phyloP scores from a whole-genome alignment of 2,329 filamentous ascomycete species.

The Teratosphaeria viscida region DNA sequence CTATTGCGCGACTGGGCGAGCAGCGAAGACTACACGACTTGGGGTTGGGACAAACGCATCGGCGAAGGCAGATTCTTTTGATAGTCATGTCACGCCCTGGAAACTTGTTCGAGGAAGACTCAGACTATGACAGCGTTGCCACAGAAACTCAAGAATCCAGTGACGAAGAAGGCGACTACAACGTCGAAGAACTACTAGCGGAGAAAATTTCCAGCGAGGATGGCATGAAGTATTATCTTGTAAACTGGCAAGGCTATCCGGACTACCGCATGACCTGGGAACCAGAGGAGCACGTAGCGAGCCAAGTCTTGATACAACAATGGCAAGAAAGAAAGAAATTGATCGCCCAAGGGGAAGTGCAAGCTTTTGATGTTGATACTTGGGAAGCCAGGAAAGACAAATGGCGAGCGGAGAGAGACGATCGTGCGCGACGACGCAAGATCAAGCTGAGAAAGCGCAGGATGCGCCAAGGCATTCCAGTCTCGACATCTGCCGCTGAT shows the following conservation, averaged over 20 bases:
- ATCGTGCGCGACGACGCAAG: constrained; percentile 10
- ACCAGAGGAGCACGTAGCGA: constrained; percentile 11
- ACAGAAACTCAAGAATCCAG: constrained; percentile 16
- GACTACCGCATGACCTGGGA: constrained; percentile 21
- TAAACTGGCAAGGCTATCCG: constrained; percentile 25
- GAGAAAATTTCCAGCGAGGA: constrained; percentile 9
- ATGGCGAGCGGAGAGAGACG: constrained; percentile 3
- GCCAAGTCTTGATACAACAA: constrained; percentile 5
- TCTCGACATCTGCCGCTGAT: background rate
- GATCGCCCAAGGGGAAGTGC: constrained; percentile 8
- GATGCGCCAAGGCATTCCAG: constrained; percentile 2
- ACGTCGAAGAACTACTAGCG: constrained; percentile 22
- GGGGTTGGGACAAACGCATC: background rate
- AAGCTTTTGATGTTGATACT: constrained; percentile 14
- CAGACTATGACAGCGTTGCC: constrained; percentile 19
- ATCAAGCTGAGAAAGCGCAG: constrained; percentile 16
- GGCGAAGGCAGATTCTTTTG: background rate
- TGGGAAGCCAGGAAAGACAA: constrained; percentile 10
- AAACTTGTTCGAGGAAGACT: constrained; percentile 8
- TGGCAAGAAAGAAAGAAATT: constrained; percentile 15
- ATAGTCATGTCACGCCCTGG: background rate
- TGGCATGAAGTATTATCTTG: constrained; percentile 11
- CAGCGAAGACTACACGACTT: background rate
- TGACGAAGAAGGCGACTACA: constrained; percentile 15
- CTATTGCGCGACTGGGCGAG: background rate